Percentiles rank a stretch among this genome's conserved stretches.
Conservation (phyloP, 306 rosid genomes). For the Sophora flavescens region DNA sequence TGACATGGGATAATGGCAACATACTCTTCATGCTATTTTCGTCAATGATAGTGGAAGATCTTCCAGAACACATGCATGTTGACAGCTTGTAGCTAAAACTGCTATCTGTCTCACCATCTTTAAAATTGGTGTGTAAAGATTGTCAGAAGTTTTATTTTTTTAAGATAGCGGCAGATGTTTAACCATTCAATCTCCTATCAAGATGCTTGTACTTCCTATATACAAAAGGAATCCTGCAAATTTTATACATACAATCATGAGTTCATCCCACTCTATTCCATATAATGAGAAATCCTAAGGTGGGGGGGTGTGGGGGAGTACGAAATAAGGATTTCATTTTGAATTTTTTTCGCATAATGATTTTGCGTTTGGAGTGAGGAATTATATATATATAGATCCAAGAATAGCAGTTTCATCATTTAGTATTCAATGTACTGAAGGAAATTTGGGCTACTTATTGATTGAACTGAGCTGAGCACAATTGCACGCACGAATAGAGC, state of each 20-base stretch:
- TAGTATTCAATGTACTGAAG: too few relatives aligned
- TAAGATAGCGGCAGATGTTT: neutral
- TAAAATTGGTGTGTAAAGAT: neutral
- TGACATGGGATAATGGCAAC: neutral
- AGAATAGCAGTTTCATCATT: neutral
- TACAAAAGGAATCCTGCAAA: neutral
- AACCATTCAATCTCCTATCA: neutral
- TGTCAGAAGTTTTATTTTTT: too few relatives aligned
- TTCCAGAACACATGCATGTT: neutral
- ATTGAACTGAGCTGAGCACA: neutral
- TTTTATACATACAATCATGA: neutral
- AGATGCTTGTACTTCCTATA: neutral
- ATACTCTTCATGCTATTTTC: neutral
- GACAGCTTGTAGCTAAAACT: neutral
- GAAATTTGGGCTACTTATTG: neutral
- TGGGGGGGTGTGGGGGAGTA: too few relatives aligned
- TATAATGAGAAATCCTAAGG: neutral
- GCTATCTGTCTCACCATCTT: too few relatives aligned
- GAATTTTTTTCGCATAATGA: too few relatives aligned
- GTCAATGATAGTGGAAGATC: neutral
- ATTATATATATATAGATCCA: too few relatives aligned
- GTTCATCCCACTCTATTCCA: neutral
- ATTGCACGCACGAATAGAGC: neutral
- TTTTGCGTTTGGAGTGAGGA: too few relatives aligned
- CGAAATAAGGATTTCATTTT: too few relatives aligned